Evolutionary conservation across 345 rosid species (phyloP), one percentile per base, ranked within the genome.

Genomic region (Citrus unshiu): DNA sequence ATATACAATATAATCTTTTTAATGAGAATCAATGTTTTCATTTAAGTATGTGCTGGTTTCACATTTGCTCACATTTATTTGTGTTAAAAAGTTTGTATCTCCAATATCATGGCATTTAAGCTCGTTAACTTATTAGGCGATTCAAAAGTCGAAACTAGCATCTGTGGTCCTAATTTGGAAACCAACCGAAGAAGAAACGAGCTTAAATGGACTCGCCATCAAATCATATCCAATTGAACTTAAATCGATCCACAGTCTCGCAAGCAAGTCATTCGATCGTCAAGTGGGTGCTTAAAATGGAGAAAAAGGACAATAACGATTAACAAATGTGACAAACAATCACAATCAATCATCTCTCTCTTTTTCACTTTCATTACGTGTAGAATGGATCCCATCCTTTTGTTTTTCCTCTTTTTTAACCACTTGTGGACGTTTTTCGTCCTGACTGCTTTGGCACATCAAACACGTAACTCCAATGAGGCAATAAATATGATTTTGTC

Each of bases 361-460:
- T 19, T 1, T 29, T 72, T 4, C 21, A 5, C 43, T 7, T 12
- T 63, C 58, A 18, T 64, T 64, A 6, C 78, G 62, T 74, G 84
- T 59, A 25, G 24, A 76, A 34, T 64, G 16, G 40, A 57, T 61
- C 22, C 71, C 22, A 60, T n/a, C 22, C 19, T 54, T 54, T 54
- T 54, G 22, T 54, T 18, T 54, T 6, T 18, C 19, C 12, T 10
- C 25, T 3, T 46, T 25, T 59, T 77, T 58, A 64, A 73, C 35
- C 69, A 46, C 77, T 46, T n/a, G 39, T 0, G 65, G 83, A 81
- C 84, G 82, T 49, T 78, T 73, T 84, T 80, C 32, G 4, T 30
- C 76, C 82, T 81, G 85, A 81, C 85, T 76, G 57, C 40, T 68
- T 72, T 24, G 66, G 81, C 77, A n/a, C n/a, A 2, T 58, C 43